These are phyloP conservation scores for Alisma plantagoaquatica DNA, from an alignment of 106 monocot species.

Conservation along the genomic window DNA sequence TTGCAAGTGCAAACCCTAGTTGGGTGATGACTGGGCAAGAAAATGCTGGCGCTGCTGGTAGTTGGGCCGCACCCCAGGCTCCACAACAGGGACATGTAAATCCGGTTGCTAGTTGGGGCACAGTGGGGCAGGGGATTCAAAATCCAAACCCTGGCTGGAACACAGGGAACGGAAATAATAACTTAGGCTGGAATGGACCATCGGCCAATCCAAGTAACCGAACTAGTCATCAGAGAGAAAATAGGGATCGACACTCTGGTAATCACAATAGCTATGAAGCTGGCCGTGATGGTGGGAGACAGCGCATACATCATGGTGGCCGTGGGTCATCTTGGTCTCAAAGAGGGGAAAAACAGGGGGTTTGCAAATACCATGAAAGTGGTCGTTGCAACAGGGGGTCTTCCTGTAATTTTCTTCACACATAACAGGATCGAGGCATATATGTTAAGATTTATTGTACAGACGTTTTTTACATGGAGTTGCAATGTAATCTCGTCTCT, in stretches of 20 bases:
- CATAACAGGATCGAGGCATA: conserved; percentile 14
- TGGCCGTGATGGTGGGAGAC: conserved; percentile 15
- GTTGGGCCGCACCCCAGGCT: conserved; percentile 11
- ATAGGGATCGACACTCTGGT: conserved; percentile 15
- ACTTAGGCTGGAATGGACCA: conserved; percentile 18
- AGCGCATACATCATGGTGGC: conserved; percentile 9
- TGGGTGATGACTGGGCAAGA: conserved; percentile 16
- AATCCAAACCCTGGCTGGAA: conserved; percentile 15
- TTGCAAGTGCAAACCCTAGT: conserved; percentile 11
- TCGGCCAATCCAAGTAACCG: conserved; percentile 10
- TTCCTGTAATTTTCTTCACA: conserved; percentile 57
- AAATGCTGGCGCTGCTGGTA: background rate
- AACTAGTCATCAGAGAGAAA: conserved; percentile 11
- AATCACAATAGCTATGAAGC: conserved; percentile 4
- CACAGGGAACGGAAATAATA: conserved; percentile 21
- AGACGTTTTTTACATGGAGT: too few species aligned
- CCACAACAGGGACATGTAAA: background rate
- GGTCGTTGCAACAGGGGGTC: conserved; percentile 77
- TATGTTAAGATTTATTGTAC: conserved; percentile 1
- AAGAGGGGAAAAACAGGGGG: conserved; percentile 27
- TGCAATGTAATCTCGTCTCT: too few species aligned
- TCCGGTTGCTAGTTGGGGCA: background rate
- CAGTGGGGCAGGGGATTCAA: conserved; percentile 3
- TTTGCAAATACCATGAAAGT: conserved; percentile 63
- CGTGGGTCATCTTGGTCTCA: conserved; percentile 20